These are phyloP conservation scores for Podospora australis DNA, from an alignment of 495 filamentous ascomycete species.

Conservation along the genomic window DNA sequence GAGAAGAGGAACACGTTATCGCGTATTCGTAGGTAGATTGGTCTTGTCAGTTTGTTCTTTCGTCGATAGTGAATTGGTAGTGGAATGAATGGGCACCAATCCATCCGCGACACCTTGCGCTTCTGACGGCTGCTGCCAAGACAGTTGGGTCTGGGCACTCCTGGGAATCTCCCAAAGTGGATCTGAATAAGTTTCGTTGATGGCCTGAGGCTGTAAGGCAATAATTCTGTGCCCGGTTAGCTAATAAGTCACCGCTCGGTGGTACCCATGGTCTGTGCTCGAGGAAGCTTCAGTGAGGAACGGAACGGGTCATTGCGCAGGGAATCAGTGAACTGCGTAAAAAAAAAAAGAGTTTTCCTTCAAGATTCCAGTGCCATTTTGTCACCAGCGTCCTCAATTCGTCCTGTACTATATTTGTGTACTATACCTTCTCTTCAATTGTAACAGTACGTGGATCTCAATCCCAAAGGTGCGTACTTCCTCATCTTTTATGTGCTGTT, in stretches of 20 bases:
- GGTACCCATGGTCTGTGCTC: conserved; percentile 11
- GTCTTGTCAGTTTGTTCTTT: no score
- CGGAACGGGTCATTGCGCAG: neutral
- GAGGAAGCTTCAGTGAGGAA: neutral
- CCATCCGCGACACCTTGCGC: conserved; percentile 20
- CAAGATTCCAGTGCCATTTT: neutral
- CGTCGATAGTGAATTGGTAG: neutral
- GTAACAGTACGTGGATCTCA: neutral
- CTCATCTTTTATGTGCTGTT: neutral
- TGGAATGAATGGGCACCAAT: conserved; percentile 6
- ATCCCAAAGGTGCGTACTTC: conserved; percentile 4
- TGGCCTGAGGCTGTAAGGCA: conserved; percentile 15
- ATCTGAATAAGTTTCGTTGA: neutral
- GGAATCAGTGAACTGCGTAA: no score
- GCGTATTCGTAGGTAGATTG: no score
- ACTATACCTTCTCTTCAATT: conserved; percentile 4
- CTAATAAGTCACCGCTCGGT: neutral
- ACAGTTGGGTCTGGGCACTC: neutral
- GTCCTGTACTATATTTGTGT: conserved; percentile 13
- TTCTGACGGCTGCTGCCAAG: conserved; percentile 4
- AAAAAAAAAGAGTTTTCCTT: conserved; percentile 7
- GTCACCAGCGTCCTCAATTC: conserved; percentile 15
- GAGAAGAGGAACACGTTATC: no score
- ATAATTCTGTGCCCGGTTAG: neutral
- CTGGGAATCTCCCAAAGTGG: neutral